Percentiles rank a stretch among this genome's conserved stretches.
Conservation (phyloP, 805 yeast genomes). For the Yamadazyma paraphyllophila region DNA sequence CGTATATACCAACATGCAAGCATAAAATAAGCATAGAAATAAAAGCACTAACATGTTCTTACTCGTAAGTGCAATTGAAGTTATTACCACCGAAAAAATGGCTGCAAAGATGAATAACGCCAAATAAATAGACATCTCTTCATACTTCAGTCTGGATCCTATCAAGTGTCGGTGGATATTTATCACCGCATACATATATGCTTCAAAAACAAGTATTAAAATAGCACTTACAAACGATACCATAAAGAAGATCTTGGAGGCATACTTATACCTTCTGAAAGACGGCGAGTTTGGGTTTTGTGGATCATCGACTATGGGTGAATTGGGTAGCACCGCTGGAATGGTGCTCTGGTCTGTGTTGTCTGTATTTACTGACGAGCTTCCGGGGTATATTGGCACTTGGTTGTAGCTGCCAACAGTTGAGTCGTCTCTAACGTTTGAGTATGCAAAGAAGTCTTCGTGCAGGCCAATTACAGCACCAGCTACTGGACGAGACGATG, state of each 20-base stretch:
- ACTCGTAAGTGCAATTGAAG: conserved; percentile 36
- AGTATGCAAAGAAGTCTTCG: conserved; percentile 1
- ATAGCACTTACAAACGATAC: conserved; percentile 34
- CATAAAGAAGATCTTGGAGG: conserved; percentile 21
- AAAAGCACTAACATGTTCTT: conserved; percentile 41
- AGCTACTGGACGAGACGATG: not conserved
- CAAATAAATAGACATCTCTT: conserved; percentile 39
- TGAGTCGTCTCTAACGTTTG: not conserved
- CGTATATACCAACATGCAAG: conserved; percentile 45
- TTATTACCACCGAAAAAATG: conserved; percentile 38
- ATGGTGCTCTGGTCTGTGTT: too few relatives aligned
- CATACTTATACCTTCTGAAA: conserved; percentile 2
- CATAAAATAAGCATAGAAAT: conserved; percentile 39
- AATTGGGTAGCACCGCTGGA: not conserved
- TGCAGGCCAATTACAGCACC: not conserved
- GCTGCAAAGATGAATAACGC: conserved; percentile 50
- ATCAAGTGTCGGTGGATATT: conserved; percentile 27
- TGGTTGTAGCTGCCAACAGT: not conserved
- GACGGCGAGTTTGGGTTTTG: conserved; percentile 8
- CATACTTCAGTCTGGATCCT: conserved; percentile 18
- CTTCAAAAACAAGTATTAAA: conserved; percentile 34
- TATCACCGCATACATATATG: conserved; percentile 38
- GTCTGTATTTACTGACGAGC: not conserved
- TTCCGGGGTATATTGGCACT: not conserved
- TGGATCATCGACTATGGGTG: conserved; percentile 5